These are phyloP conservation scores for Leccinum arenicola DNA, from an alignment of 768 basidiomycete genomes.

Conservation along the genomic window DNA sequence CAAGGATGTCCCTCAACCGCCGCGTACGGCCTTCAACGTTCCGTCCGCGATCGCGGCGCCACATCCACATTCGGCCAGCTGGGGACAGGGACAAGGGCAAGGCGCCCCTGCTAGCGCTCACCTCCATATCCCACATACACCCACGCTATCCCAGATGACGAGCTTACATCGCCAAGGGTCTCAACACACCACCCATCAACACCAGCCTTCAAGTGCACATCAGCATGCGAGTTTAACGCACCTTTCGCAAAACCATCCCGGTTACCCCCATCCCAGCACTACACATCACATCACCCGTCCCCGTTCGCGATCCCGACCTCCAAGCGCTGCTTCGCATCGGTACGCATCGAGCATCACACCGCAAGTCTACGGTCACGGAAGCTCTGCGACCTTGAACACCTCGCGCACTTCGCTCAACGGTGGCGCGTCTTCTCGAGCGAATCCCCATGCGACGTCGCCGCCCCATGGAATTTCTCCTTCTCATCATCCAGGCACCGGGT, in stretches of 20 bases:
- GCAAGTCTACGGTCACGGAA: slow-evolving; percentile 25
- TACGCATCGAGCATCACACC: slow-evolving; percentile 27
- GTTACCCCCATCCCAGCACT: slow-evolving; percentile 8
- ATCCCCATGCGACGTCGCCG: slow-evolving; percentile 11
- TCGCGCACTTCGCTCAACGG: slow-evolving; percentile 24
- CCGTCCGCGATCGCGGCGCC: slow-evolving; percentile 13
- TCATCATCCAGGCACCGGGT: slow-evolving; percentile 5
- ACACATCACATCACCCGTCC: slow-evolving; percentile 19
- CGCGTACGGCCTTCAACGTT: slow-evolving; percentile 14
- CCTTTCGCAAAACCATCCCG: slow-evolving; percentile 10
- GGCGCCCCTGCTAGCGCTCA: not conserved
- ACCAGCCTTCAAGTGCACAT: slow-evolving; percentile 1
- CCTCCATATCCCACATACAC: slow-evolving; percentile 2
- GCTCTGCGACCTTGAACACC: slow-evolving; percentile 18
- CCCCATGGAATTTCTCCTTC: slow-evolving; percentile 7
- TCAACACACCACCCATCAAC: slow-evolving; percentile 11
- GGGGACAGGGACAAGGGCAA: slow-evolving; percentile 11
- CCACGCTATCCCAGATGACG: slow-evolving; percentile 5
- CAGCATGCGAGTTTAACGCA: slow-evolving; percentile 17
- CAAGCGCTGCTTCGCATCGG: slow-evolving; percentile 31
- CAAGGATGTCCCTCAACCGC: slow-evolving; percentile 19
- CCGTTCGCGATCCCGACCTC: slow-evolving; percentile 28
- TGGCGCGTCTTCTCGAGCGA: slow-evolving; percentile 9
- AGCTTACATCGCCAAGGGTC: slow-evolving; percentile 22
- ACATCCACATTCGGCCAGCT: slow-evolving; percentile 9